Conservation (phyloP, 345 rosid genomes). For the Brassica nigra region DNA sequence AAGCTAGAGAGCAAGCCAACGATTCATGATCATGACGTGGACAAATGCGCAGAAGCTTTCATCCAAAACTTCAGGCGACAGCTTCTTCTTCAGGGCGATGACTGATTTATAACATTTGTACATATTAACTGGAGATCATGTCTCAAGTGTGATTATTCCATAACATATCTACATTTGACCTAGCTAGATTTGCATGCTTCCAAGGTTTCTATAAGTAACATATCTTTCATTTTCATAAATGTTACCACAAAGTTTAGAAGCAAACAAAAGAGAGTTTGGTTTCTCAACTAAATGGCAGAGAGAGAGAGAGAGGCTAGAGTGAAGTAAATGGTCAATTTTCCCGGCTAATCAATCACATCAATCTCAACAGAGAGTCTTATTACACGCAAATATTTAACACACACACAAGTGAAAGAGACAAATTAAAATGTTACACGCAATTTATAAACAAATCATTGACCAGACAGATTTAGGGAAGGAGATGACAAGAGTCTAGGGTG, state of each 20-base stretch:
- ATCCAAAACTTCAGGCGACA: constrained; percentile 39
- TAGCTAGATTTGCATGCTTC: neutral
- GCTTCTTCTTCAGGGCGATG: constrained; percentile 34
- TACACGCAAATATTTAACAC: neutral
- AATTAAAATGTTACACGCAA: neutral
- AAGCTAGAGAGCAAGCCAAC: constrained; percentile 11
- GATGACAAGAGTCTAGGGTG: constrained; percentile 26
- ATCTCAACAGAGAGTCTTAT: neutral
- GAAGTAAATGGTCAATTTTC: neutral
- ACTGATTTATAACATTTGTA: neutral
- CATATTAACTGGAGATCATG: neutral
- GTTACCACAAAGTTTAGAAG: constrained; percentile 3
- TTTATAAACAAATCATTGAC: neutral
- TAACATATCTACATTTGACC: neutral
- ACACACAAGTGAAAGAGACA: constrained; percentile 7
- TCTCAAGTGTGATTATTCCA: neutral
- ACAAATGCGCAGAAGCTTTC: constrained; percentile 38
- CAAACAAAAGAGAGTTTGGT: constrained; percentile 6
- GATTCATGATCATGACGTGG: constrained; percentile 25
- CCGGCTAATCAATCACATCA: neutral
- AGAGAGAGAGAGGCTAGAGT: neutral
- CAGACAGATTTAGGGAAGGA: neutral
- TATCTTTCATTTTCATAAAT: neutral
- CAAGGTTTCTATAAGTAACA: neutral
- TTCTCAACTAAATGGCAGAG: neutral